phyloP scores from a whole-genome alignment of 805 yeast species.

The Metschnikowia similis region DNA sequence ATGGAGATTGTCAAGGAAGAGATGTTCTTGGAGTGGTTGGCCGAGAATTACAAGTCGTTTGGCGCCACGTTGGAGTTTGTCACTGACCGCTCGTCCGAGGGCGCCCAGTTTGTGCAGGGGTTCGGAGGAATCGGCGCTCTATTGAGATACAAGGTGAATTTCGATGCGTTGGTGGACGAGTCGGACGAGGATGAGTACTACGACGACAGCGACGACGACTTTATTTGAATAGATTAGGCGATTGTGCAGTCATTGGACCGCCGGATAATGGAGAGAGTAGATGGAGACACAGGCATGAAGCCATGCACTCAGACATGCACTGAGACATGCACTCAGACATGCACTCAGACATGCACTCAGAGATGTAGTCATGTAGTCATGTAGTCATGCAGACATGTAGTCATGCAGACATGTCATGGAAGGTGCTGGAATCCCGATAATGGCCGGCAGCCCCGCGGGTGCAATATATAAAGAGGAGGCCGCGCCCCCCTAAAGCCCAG shows the following conservation, averaged over 20 bases:
- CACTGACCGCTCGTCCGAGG: slow-evolving; percentile 94
- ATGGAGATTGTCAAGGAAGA: slow-evolving; percentile 86
- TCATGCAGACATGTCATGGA: too few relatives aligned
- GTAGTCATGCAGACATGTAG: too few relatives aligned
- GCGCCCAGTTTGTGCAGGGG: slow-evolving; percentile 96
- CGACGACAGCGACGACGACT: slow-evolving; percentile 55
- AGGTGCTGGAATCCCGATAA: too few relatives aligned
- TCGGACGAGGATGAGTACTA: slow-evolving; percentile 81
- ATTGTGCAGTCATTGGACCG: too few relatives aligned
- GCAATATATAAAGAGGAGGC: too few relatives aligned
- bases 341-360: too few relatives aligned
- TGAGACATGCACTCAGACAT: too few relatives aligned
- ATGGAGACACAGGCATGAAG: neutral
- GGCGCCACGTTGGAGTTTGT: slow-evolving; percentile 97
- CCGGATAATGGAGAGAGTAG: neutral
- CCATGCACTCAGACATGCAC: too few relatives aligned
- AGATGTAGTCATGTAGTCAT: too few relatives aligned
- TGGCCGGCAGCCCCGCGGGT: too few relatives aligned
- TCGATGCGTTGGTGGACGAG: slow-evolving; percentile 89
- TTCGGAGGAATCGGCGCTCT: slow-evolving; percentile 99
- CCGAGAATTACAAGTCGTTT: slow-evolving; percentile 88
- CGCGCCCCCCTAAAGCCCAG: too few relatives aligned
- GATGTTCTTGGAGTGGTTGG: slow-evolving; percentile 93
- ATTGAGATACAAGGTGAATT: slow-evolving; percentile 93
- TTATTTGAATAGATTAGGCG: slow-evolving; percentile 22